Percentiles rank a stretch among this genome's conserved stretches.
Conservation (phyloP, 2,329 filamentous ascomycete genomes). For the Sclerotinia trifoliorum region DNA sequence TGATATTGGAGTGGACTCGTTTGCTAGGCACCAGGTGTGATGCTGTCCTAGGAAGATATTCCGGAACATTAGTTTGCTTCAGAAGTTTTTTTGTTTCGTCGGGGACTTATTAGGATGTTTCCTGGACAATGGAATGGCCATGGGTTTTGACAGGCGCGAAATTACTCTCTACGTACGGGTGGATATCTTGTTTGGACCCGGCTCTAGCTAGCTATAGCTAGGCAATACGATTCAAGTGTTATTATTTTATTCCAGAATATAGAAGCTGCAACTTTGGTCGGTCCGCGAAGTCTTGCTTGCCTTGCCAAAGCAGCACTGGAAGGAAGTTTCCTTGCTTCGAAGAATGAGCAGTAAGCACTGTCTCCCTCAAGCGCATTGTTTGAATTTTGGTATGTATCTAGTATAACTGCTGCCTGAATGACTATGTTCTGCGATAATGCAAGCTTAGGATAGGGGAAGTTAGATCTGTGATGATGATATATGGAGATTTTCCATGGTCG, state of each 20-base stretch:
- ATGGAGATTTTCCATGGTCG: background rate
- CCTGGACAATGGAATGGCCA: background rate
- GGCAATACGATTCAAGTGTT: background rate
- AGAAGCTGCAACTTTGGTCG: background rate
- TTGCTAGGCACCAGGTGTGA: slow-evolving; percentile 8
- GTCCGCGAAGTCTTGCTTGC: background rate
- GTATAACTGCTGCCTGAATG: background rate
- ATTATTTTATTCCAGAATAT: background rate
- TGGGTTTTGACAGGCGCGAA: slow-evolving; percentile 5
- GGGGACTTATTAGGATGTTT: background rate
- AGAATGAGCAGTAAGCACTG: background rate
- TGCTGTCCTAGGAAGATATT: background rate
- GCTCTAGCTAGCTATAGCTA: background rate
- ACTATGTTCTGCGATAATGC: background rate
- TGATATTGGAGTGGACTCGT: background rate
- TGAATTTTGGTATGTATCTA: background rate
- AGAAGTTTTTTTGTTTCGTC: too few relatives aligned
- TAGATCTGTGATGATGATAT: background rate
- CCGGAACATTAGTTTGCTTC: background rate
- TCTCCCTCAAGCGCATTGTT: background rate
- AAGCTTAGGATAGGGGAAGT: background rate
- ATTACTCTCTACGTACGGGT: background rate
- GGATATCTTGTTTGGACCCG: background rate
- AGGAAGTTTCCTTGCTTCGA: background rate
- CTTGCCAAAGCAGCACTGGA: background rate